phyloP scores from a whole-genome alignment of 2,329 filamentous ascomycete genomes.

The Colletotrichum cuscutae region DNA sequence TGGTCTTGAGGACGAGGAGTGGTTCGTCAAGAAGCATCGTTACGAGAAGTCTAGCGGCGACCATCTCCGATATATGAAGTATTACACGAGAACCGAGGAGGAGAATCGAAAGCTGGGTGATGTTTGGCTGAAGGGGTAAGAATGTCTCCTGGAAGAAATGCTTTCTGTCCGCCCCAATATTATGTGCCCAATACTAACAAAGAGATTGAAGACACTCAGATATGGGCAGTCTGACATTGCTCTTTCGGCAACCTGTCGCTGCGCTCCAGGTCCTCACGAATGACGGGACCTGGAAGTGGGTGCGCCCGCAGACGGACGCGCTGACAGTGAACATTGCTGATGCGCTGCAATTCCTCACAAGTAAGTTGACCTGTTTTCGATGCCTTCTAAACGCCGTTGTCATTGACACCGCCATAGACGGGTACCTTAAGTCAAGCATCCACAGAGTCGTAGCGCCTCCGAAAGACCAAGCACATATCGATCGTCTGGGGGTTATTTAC shows the following conservation, averaged over 20 bases:
- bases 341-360: slow-evolving; percentile 55
- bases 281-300: slow-evolving; percentile 49
- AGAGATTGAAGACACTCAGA: slow-evolving; percentile 56
- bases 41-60: neutral
- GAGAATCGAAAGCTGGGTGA: neutral
- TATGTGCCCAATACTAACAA: neutral
- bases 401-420: slow-evolving; percentile 33
- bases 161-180: no score
- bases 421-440: slow-evolving; percentile 48
- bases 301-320: slow-evolving; percentile 43
- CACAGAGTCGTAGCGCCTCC: slow-evolving; percentile 47
- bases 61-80: neutral
- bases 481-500: neutral
- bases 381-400: no score
- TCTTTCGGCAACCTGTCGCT: slow-evolving; percentile 66
- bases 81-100: neutral
- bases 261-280: slow-evolving; percentile 60
- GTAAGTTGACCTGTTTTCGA: slow-evolving; percentile 26
- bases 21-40: neutral
- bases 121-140: neutral
- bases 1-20: neutral
- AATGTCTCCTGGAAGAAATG: neutral
- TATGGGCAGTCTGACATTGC: slow-evolving; percentile 61
- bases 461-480: slow-evolving; percentile 44
- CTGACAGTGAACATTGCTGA: slow-evolving; percentile 61